phyloP scores from a whole-genome alignment of 768 basidiomycete genomes.

The Leccinellum albellum region DNA sequence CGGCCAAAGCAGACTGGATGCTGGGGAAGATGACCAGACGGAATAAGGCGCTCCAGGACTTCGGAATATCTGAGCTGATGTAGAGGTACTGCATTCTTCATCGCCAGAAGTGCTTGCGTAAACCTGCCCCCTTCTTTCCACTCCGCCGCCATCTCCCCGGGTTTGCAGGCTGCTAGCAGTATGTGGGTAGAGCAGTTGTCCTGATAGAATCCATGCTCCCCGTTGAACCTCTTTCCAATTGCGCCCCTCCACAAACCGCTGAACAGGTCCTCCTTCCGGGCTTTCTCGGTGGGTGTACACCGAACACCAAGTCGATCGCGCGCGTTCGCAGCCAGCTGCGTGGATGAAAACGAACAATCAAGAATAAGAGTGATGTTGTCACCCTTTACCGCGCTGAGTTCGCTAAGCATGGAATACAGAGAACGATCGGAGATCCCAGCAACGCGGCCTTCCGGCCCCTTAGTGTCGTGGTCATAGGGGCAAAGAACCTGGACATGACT shows the following conservation, averaged over 20 bases:
- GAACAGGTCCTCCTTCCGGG: constrained; percentile 51
- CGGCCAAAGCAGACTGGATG: constrained; percentile 49
- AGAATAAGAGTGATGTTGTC: constrained; percentile 68
- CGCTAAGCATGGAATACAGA: constrained; percentile 55
- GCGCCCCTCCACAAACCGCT: constrained; percentile 52
- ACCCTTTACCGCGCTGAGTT: constrained; percentile 55
- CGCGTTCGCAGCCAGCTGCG: constrained; percentile 36
- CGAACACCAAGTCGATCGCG: constrained; percentile 49
- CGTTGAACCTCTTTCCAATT: constrained; percentile 33
- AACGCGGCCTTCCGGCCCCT: constrained; percentile 41
- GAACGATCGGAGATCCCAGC: constrained; percentile 69
- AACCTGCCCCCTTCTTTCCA: constrained; percentile 62
- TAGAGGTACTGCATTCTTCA: constrained; percentile 43
- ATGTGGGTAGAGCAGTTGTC: constrained; percentile 42
- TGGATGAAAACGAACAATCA: constrained; percentile 58
- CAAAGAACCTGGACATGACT: constrained; percentile 56
- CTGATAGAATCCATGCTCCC: constrained; percentile 44
- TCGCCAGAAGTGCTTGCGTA: constrained; percentile 51
- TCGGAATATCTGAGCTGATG: constrained; percentile 51
- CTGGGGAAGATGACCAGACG: constrained; percentile 37
- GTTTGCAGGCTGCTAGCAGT: constrained; percentile 54
- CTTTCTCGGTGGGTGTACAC: constrained; percentile 58
- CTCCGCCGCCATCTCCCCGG: constrained; percentile 55
- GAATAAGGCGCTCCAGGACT: constrained; percentile 43
- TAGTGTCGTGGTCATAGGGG: constrained; percentile 62